Evolutionary conservation across 139 green algal species (phyloP), one percentile per base, ranked within the genome.

Genomic region (Micractinium conductrix): DNA sequence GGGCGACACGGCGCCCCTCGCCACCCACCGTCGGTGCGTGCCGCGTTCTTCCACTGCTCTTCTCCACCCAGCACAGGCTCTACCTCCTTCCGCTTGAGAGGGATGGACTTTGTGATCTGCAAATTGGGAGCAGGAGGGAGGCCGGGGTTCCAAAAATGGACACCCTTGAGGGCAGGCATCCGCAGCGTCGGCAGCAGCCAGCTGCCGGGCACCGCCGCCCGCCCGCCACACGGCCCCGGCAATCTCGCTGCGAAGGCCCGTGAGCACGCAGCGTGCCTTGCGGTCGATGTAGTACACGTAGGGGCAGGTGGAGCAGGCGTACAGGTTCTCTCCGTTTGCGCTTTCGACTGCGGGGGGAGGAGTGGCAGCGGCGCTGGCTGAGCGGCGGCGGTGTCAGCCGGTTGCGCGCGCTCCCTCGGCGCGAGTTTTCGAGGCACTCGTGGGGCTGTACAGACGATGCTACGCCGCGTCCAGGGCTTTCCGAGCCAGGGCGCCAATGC

Each of bases 21-120:
- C 12, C 35, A 58, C 86, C 5, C 63, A 95, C 93, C 90, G 42
- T 96, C 88, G 33, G 94, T 97, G 45, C 94, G 95, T 12, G 93
- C 87, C 7, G 96, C 95, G 83, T 98, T 97, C 78, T 96, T 95
- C 96, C 96, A 98, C 1, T 92, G 93, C 4, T 98, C 94, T 0
- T 97, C 94, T 0, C 93, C 94, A 9, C 95, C 96, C 28, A 98
- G 87, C 38, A 98, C 96, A 74, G 98, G 93, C 80, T 98, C 96
- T 1, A 98, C 94, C 44, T 95, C 81, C 84, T 98, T 98, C 40
- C 82, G 87, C 16, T 88, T 84, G 2, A 98, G 69, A 17, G 84
- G 81, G 28, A 93, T 85, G 30, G 88, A 79, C 74, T 96, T 94
- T 22, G 78, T 85, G 26, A 97, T 92, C 92, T 96, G 92, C 42